Percentiles rank a stretch among this genome's conserved stretches.
Evolutionary conservation across 257 asterid genomes (phyloP).

Genomic region (Orobanche coerulescens): DNA sequence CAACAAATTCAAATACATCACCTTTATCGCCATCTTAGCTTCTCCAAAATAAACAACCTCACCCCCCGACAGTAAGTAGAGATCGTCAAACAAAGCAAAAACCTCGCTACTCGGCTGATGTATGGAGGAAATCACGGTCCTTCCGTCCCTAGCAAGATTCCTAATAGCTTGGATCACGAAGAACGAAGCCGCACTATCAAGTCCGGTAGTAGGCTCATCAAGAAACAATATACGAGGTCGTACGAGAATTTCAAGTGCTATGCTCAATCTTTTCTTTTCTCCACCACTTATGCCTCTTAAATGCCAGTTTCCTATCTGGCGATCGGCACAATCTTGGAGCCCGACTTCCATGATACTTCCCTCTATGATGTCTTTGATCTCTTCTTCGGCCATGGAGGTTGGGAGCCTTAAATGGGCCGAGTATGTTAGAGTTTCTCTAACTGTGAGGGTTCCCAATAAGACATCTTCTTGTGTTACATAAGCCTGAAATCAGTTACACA

Average conservation of each 20-base stretch:
- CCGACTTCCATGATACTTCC: slow-evolving; percentile 83
- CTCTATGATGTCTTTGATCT: slow-evolving; percentile 50
- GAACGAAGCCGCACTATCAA: slow-evolving; percentile 93
- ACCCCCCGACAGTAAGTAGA: slow-evolving; percentile 76
- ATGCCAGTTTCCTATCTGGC: slow-evolving; percentile 81
- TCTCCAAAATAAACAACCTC: slow-evolving; percentile 82
- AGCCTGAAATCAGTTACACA: slow-evolving; percentile 45
- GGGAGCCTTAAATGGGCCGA: slow-evolving; percentile 88
- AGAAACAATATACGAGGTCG: slow-evolving; percentile 81
- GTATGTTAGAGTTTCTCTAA: slow-evolving; percentile 69
- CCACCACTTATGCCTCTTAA: slow-evolving; percentile 89
- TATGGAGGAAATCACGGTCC: slow-evolving; percentile 85
- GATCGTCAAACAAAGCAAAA: slow-evolving; percentile 83
- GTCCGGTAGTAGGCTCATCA: slow-evolving; percentile 95
- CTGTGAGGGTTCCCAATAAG: slow-evolving; percentile 77
- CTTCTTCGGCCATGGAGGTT: slow-evolving; percentile 38
- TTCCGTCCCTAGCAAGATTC: slow-evolving; percentile 80
- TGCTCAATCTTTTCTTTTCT: slow-evolving; percentile 81
- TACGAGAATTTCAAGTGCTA: slow-evolving; percentile 77
- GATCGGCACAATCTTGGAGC: slow-evolving; percentile 77
- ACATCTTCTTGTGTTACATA: slow-evolving; percentile 95
- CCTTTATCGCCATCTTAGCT: slow-evolving; percentile 75
- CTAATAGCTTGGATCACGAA: slow-evolving; percentile 80
- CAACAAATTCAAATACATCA: neutral
- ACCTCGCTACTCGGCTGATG: slow-evolving; percentile 99